These are phyloP conservation scores for Candida dubliniensis DNA, from an alignment of 1,139 yeast species.

Conservation along the genomic window DNA sequence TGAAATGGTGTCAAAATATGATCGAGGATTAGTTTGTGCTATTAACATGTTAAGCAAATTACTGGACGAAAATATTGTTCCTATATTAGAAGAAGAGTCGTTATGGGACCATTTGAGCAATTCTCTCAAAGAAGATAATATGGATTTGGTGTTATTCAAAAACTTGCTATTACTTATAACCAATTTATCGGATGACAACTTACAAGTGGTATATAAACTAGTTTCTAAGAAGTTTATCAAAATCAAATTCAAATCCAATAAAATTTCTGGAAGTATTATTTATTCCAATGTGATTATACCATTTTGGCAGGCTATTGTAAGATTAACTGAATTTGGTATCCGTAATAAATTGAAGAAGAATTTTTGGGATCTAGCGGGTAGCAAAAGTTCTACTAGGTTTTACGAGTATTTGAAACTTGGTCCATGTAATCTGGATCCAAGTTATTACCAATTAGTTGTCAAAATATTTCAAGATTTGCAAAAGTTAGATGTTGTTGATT, in stretches of 20 bases:
- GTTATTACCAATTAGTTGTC: conserved; percentile 38
- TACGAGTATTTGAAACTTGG: conserved; percentile 51
- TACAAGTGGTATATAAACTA: conserved; percentile 11
- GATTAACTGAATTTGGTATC: conserved; percentile 38
- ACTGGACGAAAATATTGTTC: conserved; percentile 21
- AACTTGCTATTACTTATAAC: conserved; percentile 39
- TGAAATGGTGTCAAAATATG: conserved; percentile 68
- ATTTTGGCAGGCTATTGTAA: conserved; percentile 47
- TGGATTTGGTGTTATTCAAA: conserved; percentile 50
- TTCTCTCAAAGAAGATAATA: conserved; percentile 23
- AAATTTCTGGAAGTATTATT: conserved; percentile 22
- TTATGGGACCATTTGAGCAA: conserved; percentile 45
- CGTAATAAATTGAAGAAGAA: conserved; percentile 36
- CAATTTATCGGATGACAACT: conserved; percentile 4
- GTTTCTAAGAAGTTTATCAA: conserved; percentile 39
- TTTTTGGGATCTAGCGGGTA: conserved; percentile 54
- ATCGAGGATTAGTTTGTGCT: conserved; percentile 55
- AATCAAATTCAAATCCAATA: conserved; percentile 40
- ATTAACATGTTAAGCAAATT: conserved; percentile 51
- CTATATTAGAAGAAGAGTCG: conserved; percentile 37
- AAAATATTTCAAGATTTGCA: conserved; percentile 4
- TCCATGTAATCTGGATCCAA: conserved; percentile 50
- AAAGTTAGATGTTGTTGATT: conserved; percentile 7
- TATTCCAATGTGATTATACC: conserved; percentile 49
- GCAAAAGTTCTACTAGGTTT: conserved; percentile 41